Evolutionary conservation across 192 early-diverging fungal genomes (phyloP).

Genomic region (Coemansia sp.): DNA sequence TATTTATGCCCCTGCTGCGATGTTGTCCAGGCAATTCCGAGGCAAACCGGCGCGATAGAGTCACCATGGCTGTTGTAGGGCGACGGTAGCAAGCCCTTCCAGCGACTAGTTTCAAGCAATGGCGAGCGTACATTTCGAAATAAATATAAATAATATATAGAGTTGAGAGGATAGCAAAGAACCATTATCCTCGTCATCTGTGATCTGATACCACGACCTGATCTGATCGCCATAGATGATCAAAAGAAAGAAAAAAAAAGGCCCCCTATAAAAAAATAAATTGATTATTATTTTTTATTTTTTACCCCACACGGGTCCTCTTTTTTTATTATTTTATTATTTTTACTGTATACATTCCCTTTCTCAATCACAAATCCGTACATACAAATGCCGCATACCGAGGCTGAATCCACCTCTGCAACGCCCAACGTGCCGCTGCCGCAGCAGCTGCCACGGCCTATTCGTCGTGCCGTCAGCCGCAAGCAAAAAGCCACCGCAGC

Average conservation of each 20-base stretch:
- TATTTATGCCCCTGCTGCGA: no score
- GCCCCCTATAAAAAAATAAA: background rate
- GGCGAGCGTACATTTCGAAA: background rate
- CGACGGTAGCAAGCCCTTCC: background rate
- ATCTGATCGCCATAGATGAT: background rate
- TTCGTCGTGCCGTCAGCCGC: conserved; percentile 9
- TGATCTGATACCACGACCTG: background rate
- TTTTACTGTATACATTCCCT: background rate
- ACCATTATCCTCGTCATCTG: background rate
- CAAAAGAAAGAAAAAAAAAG: background rate
- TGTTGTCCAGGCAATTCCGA: background rate
- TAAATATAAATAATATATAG: background rate
- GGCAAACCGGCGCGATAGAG: background rate
- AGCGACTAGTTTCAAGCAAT: background rate
- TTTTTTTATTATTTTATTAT: background rate
- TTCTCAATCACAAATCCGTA: background rate
- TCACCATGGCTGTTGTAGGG: background rate
- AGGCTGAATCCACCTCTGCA: background rate
- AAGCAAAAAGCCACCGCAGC: background rate
- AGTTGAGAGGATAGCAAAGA: background rate
- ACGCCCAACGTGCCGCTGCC: background rate
- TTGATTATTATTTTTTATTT: background rate
- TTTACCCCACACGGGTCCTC: background rate
- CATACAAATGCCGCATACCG: background rate
- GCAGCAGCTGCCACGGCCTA: background rate